These are phyloP conservation scores for Pluteus cervinus DNA, from an alignment of 768 basidiomycete genomes.

Conservation along the genomic window DNA sequence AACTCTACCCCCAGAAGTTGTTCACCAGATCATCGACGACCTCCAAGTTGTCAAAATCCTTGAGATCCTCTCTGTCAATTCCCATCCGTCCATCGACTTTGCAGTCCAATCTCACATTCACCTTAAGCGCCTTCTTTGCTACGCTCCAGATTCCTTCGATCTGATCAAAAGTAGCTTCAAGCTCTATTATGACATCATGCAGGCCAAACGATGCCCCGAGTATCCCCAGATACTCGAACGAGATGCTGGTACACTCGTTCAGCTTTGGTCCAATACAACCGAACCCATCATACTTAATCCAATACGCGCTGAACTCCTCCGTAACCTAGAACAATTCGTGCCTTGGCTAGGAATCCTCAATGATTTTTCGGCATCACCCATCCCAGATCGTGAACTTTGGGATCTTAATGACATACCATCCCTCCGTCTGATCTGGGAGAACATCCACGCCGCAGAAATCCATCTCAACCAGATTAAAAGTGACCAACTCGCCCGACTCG, in stretches of 20 bases:
- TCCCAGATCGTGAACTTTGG: slow-evolving; percentile 8
- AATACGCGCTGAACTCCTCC: slow-evolving; percentile 9
- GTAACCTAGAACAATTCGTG: slow-evolving; percentile 11
- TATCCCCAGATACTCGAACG: slow-evolving; percentile 10
- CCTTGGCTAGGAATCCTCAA: slow-evolving; percentile 8
- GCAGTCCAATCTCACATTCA: too few relatives aligned
- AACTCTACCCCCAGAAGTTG: slow-evolving; percentile 18
- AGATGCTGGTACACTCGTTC: slow-evolving; percentile 6
- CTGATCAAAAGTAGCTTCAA: slow-evolving; percentile 13
- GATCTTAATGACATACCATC: slow-evolving; percentile 9
- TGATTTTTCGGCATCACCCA: slow-evolving; percentile 1
- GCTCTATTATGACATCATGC: slow-evolving; percentile 15
- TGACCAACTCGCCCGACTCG: slow-evolving; percentile 15
- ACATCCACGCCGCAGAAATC: slow-evolving; percentile 12
- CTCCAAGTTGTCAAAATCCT: slow-evolving; percentile 19
- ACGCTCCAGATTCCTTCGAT: slow-evolving; percentile 5
- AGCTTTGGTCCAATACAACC: not conserved
- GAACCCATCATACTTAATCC: not conserved
- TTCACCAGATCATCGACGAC: slow-evolving; percentile 20
- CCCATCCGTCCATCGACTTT: slow-evolving; percentile 12
- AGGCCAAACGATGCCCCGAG: slow-evolving; percentile 3
- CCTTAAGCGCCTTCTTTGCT: slow-evolving; percentile 13
- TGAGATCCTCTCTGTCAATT: slow-evolving; percentile 15
- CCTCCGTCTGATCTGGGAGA: slow-evolving; percentile 11
- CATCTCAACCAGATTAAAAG: slow-evolving; percentile 15